These are phyloP conservation scores for Botrytis fragariae DNA, from an alignment of 2,329 filamentous ascomycete genomes.

Conservation along the genomic window DNA sequence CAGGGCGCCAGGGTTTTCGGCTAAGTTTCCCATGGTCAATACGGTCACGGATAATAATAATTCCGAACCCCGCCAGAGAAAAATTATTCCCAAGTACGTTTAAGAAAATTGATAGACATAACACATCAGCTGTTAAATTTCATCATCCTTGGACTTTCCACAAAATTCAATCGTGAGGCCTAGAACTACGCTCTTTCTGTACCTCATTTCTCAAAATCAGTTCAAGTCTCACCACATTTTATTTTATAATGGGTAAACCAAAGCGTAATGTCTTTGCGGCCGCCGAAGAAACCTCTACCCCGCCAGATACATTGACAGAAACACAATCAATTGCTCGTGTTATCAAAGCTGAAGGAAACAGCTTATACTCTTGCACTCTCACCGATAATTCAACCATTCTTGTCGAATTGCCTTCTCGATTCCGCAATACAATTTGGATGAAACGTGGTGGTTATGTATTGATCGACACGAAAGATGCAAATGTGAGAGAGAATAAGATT, in stretches of 20 bases:
- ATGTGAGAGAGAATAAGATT: constrained; percentile 71
- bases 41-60: background rate
- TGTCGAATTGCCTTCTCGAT: constrained; percentile 78
- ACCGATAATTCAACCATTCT: constrained; percentile 65
- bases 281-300: constrained; percentile 65
- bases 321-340: constrained; percentile 73
- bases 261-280: constrained; percentile 77
- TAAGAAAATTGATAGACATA: background rate
- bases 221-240: background rate
- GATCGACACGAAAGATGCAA: constrained; percentile 66
- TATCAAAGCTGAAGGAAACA: constrained; percentile 82
- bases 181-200: background rate
- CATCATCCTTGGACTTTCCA: background rate
- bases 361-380: constrained; percentile 76
- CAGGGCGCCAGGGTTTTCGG: background rate
- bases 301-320: constrained; percentile 56
- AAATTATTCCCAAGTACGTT: background rate
- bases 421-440: constrained; percentile 92
- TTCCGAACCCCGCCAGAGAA: constrained; percentile 6
- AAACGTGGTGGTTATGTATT: constrained; percentile 85
- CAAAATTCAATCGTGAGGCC: background rate
- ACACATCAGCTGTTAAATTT: background rate
- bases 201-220: background rate
- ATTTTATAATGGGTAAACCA: constrained; percentile 62
- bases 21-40: constrained; percentile 1